A percentile compares a stretch with the other conserved stretches of the same genome.
Evolutionary conservation across 1,139 yeast species (phyloP).

Genomic region (Torulaspora pretoriensis): DNA sequence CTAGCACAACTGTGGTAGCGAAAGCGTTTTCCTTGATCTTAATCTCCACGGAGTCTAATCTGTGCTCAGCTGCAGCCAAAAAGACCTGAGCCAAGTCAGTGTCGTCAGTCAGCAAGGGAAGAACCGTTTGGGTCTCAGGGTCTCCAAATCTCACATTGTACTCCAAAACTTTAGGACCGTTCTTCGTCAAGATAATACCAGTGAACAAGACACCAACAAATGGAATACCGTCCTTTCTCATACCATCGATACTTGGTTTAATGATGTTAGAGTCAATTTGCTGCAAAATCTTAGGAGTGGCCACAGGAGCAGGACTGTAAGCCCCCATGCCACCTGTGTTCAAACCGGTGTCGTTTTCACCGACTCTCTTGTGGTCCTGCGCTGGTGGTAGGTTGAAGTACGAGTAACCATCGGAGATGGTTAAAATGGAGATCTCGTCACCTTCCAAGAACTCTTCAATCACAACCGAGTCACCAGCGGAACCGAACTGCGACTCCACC

Average conservation of each 20-base stretch:
- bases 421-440: constrained; percentile 89
- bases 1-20: constrained; percentile 89
- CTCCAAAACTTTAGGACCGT: constrained; percentile 91
- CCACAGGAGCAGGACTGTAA: constrained; percentile 97
- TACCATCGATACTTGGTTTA: constrained; percentile 91
- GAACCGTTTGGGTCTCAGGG: constrained; percentile 96
- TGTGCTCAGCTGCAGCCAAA: constrained; percentile 91
- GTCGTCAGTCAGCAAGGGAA: constrained; percentile 76
- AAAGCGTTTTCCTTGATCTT: constrained; percentile 56
- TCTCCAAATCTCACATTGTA: constrained; percentile 98
- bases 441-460: constrained; percentile 96
- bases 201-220: constrained; percentile 94
- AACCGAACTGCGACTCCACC: constrained; percentile 85
- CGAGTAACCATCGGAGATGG: constrained; percentile 92
- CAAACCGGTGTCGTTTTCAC: constrained; percentile 88
- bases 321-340: constrained; percentile 99
- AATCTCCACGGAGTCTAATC: constrained; percentile 80
- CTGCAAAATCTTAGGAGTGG: constrained; percentile 63
- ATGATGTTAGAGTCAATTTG: constrained; percentile 70
- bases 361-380: constrained; percentile 95
- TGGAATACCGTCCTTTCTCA: constrained; percentile 94
- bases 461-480: constrained; percentile 94
- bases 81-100: constrained; percentile 90
- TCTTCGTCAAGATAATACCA: constrained; percentile 85
- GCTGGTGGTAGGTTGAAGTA: constrained; percentile 92